Percentiles rank a stretch among this genome's conserved stretches.
Evolutionary conservation across 2,329 filamentous ascomycete species (phyloP).

Genomic region (Fusarium pininemorale): DNA sequence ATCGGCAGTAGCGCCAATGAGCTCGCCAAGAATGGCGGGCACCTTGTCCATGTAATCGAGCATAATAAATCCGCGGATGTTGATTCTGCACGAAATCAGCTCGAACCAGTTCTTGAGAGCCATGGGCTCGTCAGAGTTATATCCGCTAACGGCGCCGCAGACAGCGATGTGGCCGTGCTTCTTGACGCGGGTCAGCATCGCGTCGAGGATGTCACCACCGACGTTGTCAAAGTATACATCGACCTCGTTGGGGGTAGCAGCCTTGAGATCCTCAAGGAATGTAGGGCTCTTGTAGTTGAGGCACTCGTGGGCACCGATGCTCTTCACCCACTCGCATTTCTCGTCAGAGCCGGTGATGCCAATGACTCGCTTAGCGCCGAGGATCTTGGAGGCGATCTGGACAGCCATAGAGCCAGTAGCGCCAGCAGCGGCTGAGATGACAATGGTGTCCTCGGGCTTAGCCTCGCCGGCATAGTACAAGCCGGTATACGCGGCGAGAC

Average conservation of each 20-base stretch:
- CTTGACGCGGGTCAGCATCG: slow-evolving; percentile 44
- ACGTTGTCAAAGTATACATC: slow-evolving; percentile 46
- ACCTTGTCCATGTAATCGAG: slow-evolving; percentile 44
- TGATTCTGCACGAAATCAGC: slow-evolving; percentile 40
- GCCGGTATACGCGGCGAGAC: slow-evolving; percentile 41
- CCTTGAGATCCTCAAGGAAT: slow-evolving; percentile 41
- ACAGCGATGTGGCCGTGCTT: slow-evolving; percentile 39
- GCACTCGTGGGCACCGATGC: slow-evolving; percentile 42
- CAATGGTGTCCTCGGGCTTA: slow-evolving; percentile 42
- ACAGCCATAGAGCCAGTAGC: slow-evolving; percentile 45
- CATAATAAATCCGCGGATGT: slow-evolving; percentile 43
- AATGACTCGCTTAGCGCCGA: slow-evolving; percentile 43
- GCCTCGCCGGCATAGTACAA: slow-evolving; percentile 39
- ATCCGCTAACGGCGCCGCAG: slow-evolving; percentile 40
- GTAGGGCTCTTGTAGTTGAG: slow-evolving; percentile 46
- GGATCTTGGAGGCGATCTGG: slow-evolving; percentile 42
- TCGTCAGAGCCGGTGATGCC: slow-evolving; percentile 43
- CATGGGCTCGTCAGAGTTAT: slow-evolving; percentile 44
- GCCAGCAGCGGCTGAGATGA: slow-evolving; percentile 43
- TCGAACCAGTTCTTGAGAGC: slow-evolving; percentile 44
- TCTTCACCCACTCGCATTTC: slow-evolving; percentile 43
- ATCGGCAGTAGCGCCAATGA: slow-evolving; percentile 42
- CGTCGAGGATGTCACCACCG: slow-evolving; percentile 40
- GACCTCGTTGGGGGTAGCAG: slow-evolving; percentile 41
- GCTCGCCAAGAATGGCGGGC: slow-evolving; percentile 38